phyloP scores from a whole-genome alignment of 2,329 filamentous ascomycete species.

The Diaporthe eres region DNA sequence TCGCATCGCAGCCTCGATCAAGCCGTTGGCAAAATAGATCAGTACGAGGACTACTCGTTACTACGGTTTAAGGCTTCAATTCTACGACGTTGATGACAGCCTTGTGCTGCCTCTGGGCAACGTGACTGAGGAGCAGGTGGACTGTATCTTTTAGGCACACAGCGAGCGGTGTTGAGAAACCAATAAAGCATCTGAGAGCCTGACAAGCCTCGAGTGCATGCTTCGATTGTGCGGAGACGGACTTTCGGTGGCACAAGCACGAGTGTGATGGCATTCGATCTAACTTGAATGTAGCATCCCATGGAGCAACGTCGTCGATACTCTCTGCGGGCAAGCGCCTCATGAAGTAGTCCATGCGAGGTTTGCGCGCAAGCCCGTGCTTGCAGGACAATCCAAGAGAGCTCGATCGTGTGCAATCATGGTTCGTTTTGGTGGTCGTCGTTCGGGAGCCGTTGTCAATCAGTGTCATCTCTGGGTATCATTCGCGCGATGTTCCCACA shows the following conservation, averaged over 20 bases:
- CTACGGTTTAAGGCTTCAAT: not conserved
- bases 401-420: not conserved
- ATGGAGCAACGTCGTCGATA: not conserved
- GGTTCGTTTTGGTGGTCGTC: not conserved
- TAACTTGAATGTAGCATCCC: not conserved
- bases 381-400: not conserved
- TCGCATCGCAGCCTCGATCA: too few species aligned
- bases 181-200: not conserved
- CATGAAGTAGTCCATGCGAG: not conserved
- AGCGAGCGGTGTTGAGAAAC: not conserved
- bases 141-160: not conserved
- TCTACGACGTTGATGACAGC: not conserved
- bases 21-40: not conserved
- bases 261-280: slow-evolving; percentile 7
- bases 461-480: slow-evolving; percentile 23
- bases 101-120: not conserved
- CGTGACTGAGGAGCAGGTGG: not conserved
- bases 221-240: not conserved
- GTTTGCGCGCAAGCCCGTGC: not conserved
- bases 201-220: not conserved
- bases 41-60: not conserved
- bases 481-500: not conserved
- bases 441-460: slow-evolving; percentile 9
- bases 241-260: not conserved
- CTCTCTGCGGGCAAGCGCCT: not conserved